A percentile compares a stretch with the other conserved stretches of the same genome.
phyloP scores from a whole-genome alignment of 805 yeast species.

The Metschnikowia dekortorum region DNA sequence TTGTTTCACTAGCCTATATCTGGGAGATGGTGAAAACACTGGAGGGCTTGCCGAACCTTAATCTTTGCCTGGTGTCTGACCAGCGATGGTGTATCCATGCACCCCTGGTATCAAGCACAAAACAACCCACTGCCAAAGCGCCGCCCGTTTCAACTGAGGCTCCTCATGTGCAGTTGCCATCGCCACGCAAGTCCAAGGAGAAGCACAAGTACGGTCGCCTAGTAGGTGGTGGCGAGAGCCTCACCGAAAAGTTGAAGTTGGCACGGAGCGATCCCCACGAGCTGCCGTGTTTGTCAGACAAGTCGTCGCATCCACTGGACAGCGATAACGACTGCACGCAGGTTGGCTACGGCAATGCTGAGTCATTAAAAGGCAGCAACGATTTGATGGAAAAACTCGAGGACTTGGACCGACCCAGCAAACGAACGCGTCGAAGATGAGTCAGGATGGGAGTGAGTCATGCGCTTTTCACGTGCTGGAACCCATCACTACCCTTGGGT shows the following conservation, averaged over 20 bases:
- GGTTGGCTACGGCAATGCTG: conserved; percentile 17
- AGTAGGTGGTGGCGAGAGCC: conserved; percentile 29
- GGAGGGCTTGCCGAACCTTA: conserved; percentile 13
- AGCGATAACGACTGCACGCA: conserved; percentile 12
- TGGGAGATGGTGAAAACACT: conserved; percentile 45
- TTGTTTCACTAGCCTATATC: conserved; percentile 50
- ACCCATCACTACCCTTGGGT: no score
- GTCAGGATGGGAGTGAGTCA: not conserved
- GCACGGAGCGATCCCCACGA: conserved; percentile 8
- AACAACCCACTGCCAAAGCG: not conserved
- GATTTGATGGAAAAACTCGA: conserved; percentile 15
- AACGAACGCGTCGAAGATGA: conserved; percentile 6
- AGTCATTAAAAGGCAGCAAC: conserved; percentile 8
- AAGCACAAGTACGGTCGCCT: conserved; percentile 44
- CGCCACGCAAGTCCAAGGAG: conserved; percentile 47
- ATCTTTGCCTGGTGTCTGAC: conserved; percentile 41
- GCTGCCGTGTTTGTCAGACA: not conserved
- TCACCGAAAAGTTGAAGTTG: conserved; percentile 12
- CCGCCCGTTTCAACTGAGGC: conserved; percentile 3
- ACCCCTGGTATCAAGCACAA: conserved; percentile 24
- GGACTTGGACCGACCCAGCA: conserved; percentile 8
- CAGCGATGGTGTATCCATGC: conserved; percentile 55
- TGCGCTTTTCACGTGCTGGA: not conserved
- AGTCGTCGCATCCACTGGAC: conserved; percentile 6
- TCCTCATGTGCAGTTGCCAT: conserved; percentile 40